Evolutionary conservation across 495 filamentous ascomycete genomes (phyloP), one percentile per base, ranked within the genome.

Genomic region (Physcia stellaris): DNA sequence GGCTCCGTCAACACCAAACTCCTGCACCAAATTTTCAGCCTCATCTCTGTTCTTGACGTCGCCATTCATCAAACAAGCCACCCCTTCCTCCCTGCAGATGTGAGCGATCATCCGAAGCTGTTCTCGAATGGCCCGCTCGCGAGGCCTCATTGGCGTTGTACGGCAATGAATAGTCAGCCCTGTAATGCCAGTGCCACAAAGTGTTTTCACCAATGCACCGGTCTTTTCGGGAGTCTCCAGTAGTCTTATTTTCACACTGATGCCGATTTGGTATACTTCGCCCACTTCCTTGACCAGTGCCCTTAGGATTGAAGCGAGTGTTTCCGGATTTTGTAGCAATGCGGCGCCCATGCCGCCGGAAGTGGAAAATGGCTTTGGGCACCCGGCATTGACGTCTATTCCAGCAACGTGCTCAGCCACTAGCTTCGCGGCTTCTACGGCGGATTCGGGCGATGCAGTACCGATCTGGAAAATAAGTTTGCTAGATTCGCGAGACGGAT

Each of bases 331-430:
- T 34, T 70, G 68, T 12, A 98, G 67, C 16, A 98, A 61, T 2
- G 86, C 90, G 0, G 92, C 90, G 21, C 92, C 92, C 90, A 96
- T 98, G 26, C 90, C 92, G 24, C 84, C 80, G 40, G 66, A 67
- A 9, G 86, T 92, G 45, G 77, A 85, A 58, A 98, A 98, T 3
- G 92, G 86, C 59, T 96, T 98, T 0, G 90, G 90, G 57, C 90
- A 98, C 4, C 90, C 90, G 4, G 88, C 83, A 62, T 98, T 98
- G 39, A 98, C 79, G 56, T 96, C 90, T 42, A 98, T 95, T 27
- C 92, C 90, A 0, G 77, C 76, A 1, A 96, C 88, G 58, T 96
- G 81, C 4, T 59, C 67, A 0, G 85, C 92, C 7, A 98, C 80
- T 4, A 94, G 52, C 42, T 73, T 73, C 1, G 86, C 86, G 1